Evolutionary conservation across 352 stramenopile species (phyloP), one percentile per base, ranked within the genome.

Genomic region (Phytopythium oedochilum): DNA sequence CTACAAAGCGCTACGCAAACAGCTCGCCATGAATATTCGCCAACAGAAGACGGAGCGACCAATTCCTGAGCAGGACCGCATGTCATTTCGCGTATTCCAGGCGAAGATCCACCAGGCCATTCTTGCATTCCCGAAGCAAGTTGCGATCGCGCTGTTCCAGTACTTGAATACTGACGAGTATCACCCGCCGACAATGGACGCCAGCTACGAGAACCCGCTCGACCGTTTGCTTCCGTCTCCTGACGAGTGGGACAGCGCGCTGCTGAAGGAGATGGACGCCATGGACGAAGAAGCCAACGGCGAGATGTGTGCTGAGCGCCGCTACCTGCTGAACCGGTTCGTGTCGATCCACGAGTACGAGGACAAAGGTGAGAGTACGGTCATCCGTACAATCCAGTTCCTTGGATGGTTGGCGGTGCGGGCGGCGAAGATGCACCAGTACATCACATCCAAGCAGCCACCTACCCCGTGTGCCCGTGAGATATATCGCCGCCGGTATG

Each of bases 81-180:
- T 92, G 84, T 92, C 84, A 0, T 91, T 91, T 55, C 84, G 84
- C 39, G 77, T 92, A 22, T 92, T 94, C 49, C 83, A 94, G 59
- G 58, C 84, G 43, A 91, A 94, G 63, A 90, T 94, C 44, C 83
- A 94, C 53, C 83, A 92, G 52, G 83, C 73, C 4, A 74, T 92
- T 18, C 47, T 94, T 12, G 62, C 78, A 8, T 89, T 93, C 56
- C 83, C 83, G 12, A 84, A 81, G 45, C 50, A 83, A 18, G 66
- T 90, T 8, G 68, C 75, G 4, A 70, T 82, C 7, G 78, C 75
- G 4, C 50, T 93, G 10, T 90, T 93, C 49, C 78, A 88, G 60
- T 89, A 93, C 63, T 67, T 93, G 53, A 89, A 73, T 29, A 76
- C 71, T 3, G 81, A 91, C 44, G 75, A 83, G 49, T 86, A 79